phyloP scores from a whole-genome alignment of 192 early-diverging fungal species.

The Dissophora ornata region DNA sequence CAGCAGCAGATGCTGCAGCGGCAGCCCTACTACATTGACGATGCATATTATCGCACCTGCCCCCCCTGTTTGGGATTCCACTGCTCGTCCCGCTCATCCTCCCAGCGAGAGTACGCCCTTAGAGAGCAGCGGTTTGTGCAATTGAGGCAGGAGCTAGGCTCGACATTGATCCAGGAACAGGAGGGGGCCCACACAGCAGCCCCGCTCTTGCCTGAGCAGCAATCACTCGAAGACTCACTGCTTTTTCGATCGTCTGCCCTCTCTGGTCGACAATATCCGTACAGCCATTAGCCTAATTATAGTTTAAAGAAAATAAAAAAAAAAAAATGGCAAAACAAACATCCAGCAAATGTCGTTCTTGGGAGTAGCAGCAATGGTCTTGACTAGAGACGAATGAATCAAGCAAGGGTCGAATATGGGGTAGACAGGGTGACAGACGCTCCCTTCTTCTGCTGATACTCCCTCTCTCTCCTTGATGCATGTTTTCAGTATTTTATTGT shows the following conservation, averaged over 20 bases:
- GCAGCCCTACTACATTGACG: neutral
- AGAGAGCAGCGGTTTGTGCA: conserved; percentile 16
- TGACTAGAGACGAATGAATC: too few species aligned
- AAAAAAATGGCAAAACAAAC: too few species aligned
- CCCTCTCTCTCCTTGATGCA: too few species aligned
- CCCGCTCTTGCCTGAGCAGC: conserved; percentile 1
- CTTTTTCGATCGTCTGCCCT: conserved; percentile 11
- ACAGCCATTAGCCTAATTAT: too few species aligned
- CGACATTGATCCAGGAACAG: conserved; percentile 1
- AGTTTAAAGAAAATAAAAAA: too few species aligned
- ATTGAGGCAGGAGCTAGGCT: conserved; percentile 14
- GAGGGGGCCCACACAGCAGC: neutral
- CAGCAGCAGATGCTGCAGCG: neutral
- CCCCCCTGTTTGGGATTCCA: conserved; percentile 20
- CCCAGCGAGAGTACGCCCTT: conserved; percentile 1
- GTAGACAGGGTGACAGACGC: too few species aligned
- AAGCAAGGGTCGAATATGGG: too few species aligned
- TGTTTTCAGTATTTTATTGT: too few species aligned
- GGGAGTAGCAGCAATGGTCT: too few species aligned
- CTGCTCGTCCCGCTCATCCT: conserved; percentile 1
- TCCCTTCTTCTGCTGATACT: too few species aligned
- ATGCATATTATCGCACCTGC: conserved; percentile 12
- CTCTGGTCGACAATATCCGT: too few species aligned
- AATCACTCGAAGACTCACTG: conserved; percentile 12
- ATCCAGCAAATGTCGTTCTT: too few species aligned